These are phyloP conservation scores for Phytophthora pluvialis DNA, from an alignment of 352 stramenopile genomes.

Conservation along the genomic window DNA sequence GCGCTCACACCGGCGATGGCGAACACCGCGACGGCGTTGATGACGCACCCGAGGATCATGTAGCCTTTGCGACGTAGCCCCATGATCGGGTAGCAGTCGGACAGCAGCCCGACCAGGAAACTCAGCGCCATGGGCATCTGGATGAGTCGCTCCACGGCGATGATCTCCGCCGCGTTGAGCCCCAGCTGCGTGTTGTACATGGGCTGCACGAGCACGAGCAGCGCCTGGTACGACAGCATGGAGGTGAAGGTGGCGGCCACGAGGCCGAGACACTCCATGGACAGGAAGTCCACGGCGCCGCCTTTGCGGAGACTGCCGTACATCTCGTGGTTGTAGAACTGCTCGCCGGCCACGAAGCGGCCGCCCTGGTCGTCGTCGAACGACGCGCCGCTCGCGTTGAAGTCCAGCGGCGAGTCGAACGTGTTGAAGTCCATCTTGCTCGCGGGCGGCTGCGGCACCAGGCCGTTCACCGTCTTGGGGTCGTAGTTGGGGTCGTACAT, in stretches of 20 bases:
- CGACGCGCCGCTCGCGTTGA: constrained; percentile 34
- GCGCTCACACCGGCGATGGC: constrained; percentile 61
- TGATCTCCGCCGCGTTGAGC: constrained; percentile 46
- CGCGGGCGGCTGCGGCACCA: constrained; percentile 38
- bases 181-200: constrained; percentile 66
- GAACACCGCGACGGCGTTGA: constrained; percentile 69
- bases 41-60: constrained; percentile 84
- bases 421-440: constrained; percentile 43
- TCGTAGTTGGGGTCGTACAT: constrained; percentile 35
- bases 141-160: constrained; percentile 63
- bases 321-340: constrained; percentile 81
- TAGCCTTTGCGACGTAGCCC: constrained; percentile 91
- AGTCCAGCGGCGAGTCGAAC: constrained; percentile 49
- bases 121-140: constrained; percentile 90
- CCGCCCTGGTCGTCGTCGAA: constrained; percentile 43
- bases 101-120: constrained; percentile 90
- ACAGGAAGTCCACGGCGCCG: constrained; percentile 59
- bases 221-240: constrained; percentile 68
- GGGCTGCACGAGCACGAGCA: constrained; percentile 55
- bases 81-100: constrained; percentile 92
- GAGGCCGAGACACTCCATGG: constrained; percentile 68
- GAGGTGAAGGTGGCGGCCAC: constrained; percentile 71
- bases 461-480: constrained; percentile 38
- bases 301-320: constrained; percentile 74
- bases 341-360: constrained; percentile 69